Evolutionary conservation across 148 eudicot genomes (phyloP).

Genomic region (Pharnaceum exiguum): DNA sequence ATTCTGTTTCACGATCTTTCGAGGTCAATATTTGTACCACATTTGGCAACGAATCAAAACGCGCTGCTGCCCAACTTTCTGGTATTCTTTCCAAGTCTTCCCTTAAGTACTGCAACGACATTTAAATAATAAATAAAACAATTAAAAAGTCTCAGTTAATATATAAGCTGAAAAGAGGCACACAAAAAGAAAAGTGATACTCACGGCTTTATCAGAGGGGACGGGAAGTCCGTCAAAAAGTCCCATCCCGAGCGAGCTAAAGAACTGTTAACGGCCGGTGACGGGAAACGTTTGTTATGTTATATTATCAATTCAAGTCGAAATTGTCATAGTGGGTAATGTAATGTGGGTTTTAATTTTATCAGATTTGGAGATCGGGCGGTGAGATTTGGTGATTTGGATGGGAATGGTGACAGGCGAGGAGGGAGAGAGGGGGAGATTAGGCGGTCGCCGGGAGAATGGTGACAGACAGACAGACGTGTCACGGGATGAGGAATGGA

Average conservation of each 20-base stretch:
- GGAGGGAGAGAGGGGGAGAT: too few relatives aligned
- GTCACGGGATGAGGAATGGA: too few relatives aligned
- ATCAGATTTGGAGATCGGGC: too few relatives aligned
- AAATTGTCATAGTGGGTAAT: conserved; percentile 2
- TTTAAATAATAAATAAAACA: background rate
- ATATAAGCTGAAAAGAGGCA: background rate
- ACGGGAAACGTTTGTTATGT: conserved; percentile 1
- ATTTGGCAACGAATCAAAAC: conserved; percentile 92
- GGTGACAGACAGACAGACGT: too few relatives aligned
- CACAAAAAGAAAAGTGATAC: conserved; percentile 10
- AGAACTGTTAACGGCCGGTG: background rate
- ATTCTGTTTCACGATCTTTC: conserved; percentile 83
- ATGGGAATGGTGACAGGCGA: too few relatives aligned
- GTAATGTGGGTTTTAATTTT: too few relatives aligned
- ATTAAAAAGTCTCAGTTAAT: too few relatives aligned
- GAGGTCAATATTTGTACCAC: conserved; percentile 93
- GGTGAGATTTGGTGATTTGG: too few relatives aligned
- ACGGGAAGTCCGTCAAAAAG: conserved; percentile 89
- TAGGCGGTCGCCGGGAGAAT: too few relatives aligned
- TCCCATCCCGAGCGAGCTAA: conserved; percentile 52
- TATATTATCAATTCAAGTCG: conserved; percentile 6
- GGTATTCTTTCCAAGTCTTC: conserved; percentile 73
- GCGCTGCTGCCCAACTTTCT: conserved; percentile 90
- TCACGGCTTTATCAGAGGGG: conserved; percentile 77
- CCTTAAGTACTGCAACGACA: conserved; percentile 56